Percentiles rank a stretch among this genome's conserved stretches.
Evolutionary conservation across 805 yeast species (phyloP).

Genomic region (Metschnikowia vanudenii): DNA sequence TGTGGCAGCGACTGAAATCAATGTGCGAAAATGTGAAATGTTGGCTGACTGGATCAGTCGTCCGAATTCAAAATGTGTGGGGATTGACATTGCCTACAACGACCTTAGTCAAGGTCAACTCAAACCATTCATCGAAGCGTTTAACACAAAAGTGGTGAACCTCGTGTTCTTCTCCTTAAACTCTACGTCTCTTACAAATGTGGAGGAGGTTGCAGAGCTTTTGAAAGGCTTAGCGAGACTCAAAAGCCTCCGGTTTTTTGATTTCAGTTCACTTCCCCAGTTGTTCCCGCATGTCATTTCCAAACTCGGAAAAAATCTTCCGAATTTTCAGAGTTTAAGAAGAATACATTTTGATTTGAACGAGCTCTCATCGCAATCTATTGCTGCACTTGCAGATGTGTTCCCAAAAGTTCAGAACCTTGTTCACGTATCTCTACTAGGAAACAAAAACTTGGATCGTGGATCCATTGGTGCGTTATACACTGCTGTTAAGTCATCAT

Average conservation of each 20-base stretch:
- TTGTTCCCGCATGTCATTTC: constrained; percentile 52
- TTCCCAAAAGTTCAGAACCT: constrained; percentile 48
- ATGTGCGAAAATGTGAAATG: constrained; percentile 38
- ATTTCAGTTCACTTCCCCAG: constrained; percentile 51
- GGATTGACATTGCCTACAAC: constrained; percentile 56
- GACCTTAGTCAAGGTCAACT: constrained; percentile 48
- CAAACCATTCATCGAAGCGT: constrained; percentile 44
- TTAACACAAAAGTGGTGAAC: constrained; percentile 34
- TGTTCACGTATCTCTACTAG: constrained; percentile 54
- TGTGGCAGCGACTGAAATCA: constrained; percentile 51
- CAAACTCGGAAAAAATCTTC: constrained; percentile 43
- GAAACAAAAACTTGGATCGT: constrained; percentile 46
- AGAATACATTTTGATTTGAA: constrained; percentile 56
- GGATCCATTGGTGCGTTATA: constrained; percentile 50
- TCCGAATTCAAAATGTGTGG: constrained; percentile 46
- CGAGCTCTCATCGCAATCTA: constrained; percentile 45
- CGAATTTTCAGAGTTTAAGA: constrained; percentile 44
- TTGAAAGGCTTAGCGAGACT: constrained; percentile 38
- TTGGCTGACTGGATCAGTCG: constrained; percentile 49
- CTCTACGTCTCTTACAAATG: constrained; percentile 46
- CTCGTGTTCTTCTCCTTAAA: constrained; percentile 53
- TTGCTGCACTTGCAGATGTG: constrained; percentile 48
- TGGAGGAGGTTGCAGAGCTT: constrained; percentile 37
- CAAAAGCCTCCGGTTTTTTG: constrained; percentile 47
- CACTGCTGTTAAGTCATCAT: constrained; percentile 47